Base-by-base conservation (phyloP, 257 asterid species). In the Handroanthus guayacan region DNA sequence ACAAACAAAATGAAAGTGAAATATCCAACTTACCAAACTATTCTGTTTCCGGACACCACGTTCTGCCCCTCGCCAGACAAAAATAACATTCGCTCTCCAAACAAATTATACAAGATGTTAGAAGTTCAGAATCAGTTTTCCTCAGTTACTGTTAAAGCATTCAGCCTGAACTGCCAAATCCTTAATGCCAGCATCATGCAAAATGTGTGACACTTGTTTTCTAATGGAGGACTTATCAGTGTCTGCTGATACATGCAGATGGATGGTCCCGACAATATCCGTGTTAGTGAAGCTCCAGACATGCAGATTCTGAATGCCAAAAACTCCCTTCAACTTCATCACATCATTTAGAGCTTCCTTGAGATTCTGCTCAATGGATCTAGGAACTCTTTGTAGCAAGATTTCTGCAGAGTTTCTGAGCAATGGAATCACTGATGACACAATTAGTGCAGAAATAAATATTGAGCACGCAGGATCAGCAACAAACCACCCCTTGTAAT, bases 401-500 rank as follows among this genome's bases (percentile, higher is more conserved):
- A 90, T 80, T 82, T 93, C 98, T 11, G 90, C 99, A 0, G 99
- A 93, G 51, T 95, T 95, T 82, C 89, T 84, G n/a, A 95, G 97
- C 88, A 95, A 69, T 9, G 97, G 99, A 65, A 93, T 91, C 70
- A 91, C 99, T 0, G 98, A 95, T 38, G 88, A 82, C 48, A 95
- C 87, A 25, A 95, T 89, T 20, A 95, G 84, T 54, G 86, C 88
- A 12, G 99, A 95, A 1, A 95, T 95, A 62, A 95, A 95, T 74
- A 95, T 93, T 0, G 99, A 95, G 87, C 97, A 88, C 70, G 97
- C 97, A 2, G 99, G 99, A 73, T 95, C 99, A 7, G 99, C 97
- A 14, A 90, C 86, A 9, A 95, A 90, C 98, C 99, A 95, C 63
- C 97, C 97, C 82, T 90, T 93, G 88, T 93, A 93, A 89, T 93